Evolutionary conservation across 331 rosid species (phyloP), one percentile per base, ranked within the genome.

Genomic region (Dryas integrifolia): DNA sequence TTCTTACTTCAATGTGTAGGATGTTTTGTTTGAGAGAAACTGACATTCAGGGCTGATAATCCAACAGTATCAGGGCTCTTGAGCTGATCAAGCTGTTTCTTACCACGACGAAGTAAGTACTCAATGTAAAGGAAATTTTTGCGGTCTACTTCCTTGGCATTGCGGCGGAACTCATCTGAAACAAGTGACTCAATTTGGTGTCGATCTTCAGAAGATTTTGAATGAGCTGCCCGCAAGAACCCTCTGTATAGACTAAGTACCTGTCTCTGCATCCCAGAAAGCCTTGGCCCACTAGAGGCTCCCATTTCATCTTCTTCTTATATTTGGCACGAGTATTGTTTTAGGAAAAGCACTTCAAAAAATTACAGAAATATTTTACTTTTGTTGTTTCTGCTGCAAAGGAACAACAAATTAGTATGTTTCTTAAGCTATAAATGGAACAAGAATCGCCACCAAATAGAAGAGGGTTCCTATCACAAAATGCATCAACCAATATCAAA

Each of bases 241-340:
- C 86, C 89, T 81, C 96, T 84, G 84, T 89, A 94, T 35, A 91
- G 70, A 50, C 91, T 74, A 10, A 94, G 94, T 4, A 93, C 97
- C 82, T 93, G 97, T 59, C 78, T 93, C 72, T 93, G 98, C 91
- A 93, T 79, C 48, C 97, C 97, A 8, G 97, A 93, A 44, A 92
- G 92, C 76, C 83, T 90, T 38, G 77, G 83, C 14, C 75, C 87
- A n/a, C 65, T 24, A 1, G 81, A 71, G 67, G 69, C 74, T 50
- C 81, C 93, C 98, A 88, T 92, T 39, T 81, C 67, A 49, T 39
- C 75, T 40, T 56, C 40, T 67, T 15, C 15, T 65, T 10, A 39
- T 70, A 39, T 50, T 56, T 47, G 52, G 4, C 39, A 70, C 53
- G 47, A 4, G 64, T 43, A 49, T 43, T 40, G 49, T 59, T 58